Conservation (phyloP, 352 stramenopile species). For the Pythium dissotocum region DNA sequence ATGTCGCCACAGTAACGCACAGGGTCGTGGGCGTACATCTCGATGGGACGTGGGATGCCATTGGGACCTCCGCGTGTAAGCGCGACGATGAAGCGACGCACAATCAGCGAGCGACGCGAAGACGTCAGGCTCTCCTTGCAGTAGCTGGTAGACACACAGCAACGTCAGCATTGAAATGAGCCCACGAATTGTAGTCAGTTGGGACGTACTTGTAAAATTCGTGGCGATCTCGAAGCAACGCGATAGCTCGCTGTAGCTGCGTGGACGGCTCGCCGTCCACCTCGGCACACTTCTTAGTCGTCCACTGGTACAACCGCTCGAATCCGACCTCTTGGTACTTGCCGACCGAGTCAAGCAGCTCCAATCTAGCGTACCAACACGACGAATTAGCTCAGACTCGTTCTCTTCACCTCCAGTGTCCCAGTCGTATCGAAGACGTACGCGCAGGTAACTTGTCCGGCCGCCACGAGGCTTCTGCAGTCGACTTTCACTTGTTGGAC, state of each 20-base stretch:
- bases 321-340: constrained; percentile 87
- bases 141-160: constrained; percentile 41
- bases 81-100: constrained; percentile 75
- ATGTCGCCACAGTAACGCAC: constrained; percentile 89
- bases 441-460: constrained; percentile 47
- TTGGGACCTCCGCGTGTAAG: constrained; percentile 74
- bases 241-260: constrained; percentile 68
- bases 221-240: constrained; percentile 54
- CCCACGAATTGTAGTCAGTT: not conserved
- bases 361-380: constrained; percentile 41
- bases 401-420: not conserved
- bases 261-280: constrained; percentile 66
- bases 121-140: constrained; percentile 78
- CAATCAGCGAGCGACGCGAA: constrained; percentile 53
- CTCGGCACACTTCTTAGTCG: constrained; percentile 71
- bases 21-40: constrained; percentile 86
- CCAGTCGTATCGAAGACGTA: constrained; percentile 5
- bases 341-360: constrained; percentile 84
- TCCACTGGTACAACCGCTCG: constrained; percentile 87
- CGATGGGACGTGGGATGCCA: constrained; percentile 78
- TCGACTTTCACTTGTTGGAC: constrained; percentile 72
- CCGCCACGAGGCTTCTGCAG: constrained; percentile 58
- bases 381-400: no score
- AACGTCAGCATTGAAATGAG: not conserved
- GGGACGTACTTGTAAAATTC: constrained; percentile 76